These are phyloP conservation scores for Incumbomyces lentus DNA, from an alignment of 2,329 filamentous ascomycete species.

Conservation along the genomic window DNA sequence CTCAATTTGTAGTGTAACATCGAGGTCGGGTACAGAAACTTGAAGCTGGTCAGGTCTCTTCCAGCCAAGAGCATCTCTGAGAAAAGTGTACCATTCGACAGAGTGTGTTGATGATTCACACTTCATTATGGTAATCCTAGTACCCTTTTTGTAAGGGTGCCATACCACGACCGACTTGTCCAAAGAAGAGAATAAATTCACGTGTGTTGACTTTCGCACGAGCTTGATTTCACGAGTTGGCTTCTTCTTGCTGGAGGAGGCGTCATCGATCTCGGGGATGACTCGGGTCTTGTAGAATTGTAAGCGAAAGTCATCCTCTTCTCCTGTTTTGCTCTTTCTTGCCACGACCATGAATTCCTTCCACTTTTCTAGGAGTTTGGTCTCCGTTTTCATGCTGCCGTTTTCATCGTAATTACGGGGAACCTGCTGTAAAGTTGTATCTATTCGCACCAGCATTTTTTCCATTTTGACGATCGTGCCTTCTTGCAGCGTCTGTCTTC, in stretches of 20 bases:
- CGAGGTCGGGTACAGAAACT: slow-evolving; percentile 54
- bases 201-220: slow-evolving; percentile 41
- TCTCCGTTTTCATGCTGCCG: slow-evolving; percentile 48
- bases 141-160: slow-evolving; percentile 43
- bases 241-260: slow-evolving; percentile 40
- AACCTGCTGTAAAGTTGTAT: slow-evolving; percentile 42
- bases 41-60: slow-evolving; percentile 46
- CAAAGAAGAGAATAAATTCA: slow-evolving; percentile 55
- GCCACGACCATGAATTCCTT: slow-evolving; percentile 54
- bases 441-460: slow-evolving; percentile 56
- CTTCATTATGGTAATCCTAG: slow-evolving; percentile 52
- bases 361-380: slow-evolving; percentile 53
- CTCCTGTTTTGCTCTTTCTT: slow-evolving; percentile 42
- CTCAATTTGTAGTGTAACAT: slow-evolving; percentile 47
- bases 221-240: slow-evolving; percentile 50
- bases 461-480: slow-evolving; percentile 59
- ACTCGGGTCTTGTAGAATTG: slow-evolving; percentile 54
- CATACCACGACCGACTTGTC: slow-evolving; percentile 59
- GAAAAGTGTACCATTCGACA: slow-evolving; percentile 60
- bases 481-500: slow-evolving; percentile 35
- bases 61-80: slow-evolving; percentile 50
- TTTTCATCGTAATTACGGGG: slow-evolving; percentile 56
- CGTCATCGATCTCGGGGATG: slow-evolving; percentile 49
- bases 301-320: slow-evolving; percentile 45
- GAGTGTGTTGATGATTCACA: slow-evolving; percentile 51